Base-by-base conservation (phyloP, 352 stramenopile species). In the Phytopythium helicoides region DNA sequence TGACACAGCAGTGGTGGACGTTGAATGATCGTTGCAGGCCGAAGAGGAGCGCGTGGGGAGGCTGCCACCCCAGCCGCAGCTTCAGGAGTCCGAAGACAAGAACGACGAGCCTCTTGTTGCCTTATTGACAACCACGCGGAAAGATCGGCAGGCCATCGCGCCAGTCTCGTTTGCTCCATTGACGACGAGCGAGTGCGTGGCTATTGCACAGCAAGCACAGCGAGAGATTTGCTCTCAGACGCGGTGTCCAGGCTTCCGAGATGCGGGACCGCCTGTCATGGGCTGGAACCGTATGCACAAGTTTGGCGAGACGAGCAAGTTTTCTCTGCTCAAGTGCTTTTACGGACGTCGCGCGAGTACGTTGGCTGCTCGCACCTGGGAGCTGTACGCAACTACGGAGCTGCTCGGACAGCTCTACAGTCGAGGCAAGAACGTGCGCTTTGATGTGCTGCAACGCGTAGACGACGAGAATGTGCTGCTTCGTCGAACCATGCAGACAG, bases 281-380 rank as follows among this genome's bases (percentile, higher is more conserved):
- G 66, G 63, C 49, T 76, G 66, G 66, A 67, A 58, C 28, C 66
- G 66, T 46, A 70, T 64, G 47, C 62, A 65, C 36, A 70, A 62
- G 36, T 72, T 56, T 44, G 50, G 54, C 14, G 39, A 51, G 1
- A 40, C 33, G 10, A 36, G 58, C 6, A 64, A 57, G 39, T 76
- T 76, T 36, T 76, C 63, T 21, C 42, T 76, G 7, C 42, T 62
- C 3, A 76, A 76, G 40, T 34, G 36, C 3, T 76, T 76, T 35
- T 19, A 54, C 3, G 35, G 2, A 1, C 60, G 60, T 14, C 54
- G 46, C 9, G 64, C 62, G 9, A 41, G 10, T 3, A 39, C 40
- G 10, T 47, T 76, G 21, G 60, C 50, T 11, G 35, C 59, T 1
- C 38, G 51, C 19, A 58, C 51, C 3, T 73, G 66, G 60, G 46